Percentiles rank a stretch among this genome's conserved stretches.
Conservation (phyloP, 2,329 filamentous ascomycete genomes). For the Sordariomycetes sp. region DNA sequence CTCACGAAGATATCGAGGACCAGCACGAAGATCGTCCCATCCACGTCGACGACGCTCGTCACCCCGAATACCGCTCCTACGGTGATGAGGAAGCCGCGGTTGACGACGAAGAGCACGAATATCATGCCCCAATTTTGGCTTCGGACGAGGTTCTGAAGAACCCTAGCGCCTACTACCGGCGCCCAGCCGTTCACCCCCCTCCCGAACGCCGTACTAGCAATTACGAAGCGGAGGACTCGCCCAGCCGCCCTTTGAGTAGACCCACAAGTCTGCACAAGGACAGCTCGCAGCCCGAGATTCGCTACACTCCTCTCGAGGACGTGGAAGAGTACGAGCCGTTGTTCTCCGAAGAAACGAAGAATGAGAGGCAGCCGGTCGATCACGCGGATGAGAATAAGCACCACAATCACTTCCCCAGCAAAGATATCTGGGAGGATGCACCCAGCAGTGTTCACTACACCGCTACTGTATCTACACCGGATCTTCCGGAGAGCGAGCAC, state of each 20-base stretch:
- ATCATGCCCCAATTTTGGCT: conserved; percentile 75
- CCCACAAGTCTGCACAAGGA: conserved; percentile 50
- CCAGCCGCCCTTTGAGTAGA: conserved; percentile 43
- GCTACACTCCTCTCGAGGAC: conserved; percentile 68
- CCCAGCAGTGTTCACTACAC: conserved; percentile 74
- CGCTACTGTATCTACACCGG: conserved; percentile 78
- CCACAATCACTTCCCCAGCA: conserved; percentile 75
- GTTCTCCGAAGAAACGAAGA: conserved; percentile 70
- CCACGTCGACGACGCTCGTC: conserved; percentile 59
- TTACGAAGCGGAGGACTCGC: conserved; percentile 45
- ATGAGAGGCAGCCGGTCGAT: conserved; percentile 28
- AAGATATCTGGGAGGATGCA: conserved; percentile 95
- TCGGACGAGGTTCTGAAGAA: conserved; percentile 78
- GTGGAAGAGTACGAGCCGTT: conserved; percentile 92
- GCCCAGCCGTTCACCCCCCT: conserved; percentile 74
- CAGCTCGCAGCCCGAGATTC: conserved; percentile 41
- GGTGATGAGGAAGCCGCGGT: conserved; percentile 34
- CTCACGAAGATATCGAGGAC: background rate
- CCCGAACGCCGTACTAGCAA: conserved; percentile 53
- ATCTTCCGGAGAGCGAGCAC: conserved; percentile 27
- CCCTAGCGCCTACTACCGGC: conserved; percentile 56
- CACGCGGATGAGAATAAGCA: conserved; percentile 36
- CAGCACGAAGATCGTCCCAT: conserved; percentile 42
- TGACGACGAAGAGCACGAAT: conserved; percentile 49
- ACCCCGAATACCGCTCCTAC: conserved; percentile 26